Evolutionary conservation across 2,329 filamentous ascomycete genomes (phyloP), one percentile per base, ranked within the genome.

Genomic region (Xylariaceae sp.): DNA sequence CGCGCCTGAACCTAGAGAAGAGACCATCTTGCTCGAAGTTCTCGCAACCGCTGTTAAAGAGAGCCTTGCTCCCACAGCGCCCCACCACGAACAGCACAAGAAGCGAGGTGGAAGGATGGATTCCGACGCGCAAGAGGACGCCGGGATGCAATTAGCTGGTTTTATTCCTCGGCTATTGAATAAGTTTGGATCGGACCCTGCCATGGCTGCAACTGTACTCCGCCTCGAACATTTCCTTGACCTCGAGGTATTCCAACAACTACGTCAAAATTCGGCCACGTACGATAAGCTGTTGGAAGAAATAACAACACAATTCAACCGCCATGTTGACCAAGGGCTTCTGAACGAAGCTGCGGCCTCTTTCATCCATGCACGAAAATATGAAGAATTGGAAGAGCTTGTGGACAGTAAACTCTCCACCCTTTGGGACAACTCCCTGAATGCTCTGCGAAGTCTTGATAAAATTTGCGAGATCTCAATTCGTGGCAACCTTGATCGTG

Each of bases 111-210:
- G 79, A 39, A 80, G 78, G 37, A 72, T 79, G 17, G 81, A 88
- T 44, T 66, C 73, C 4, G 86, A 90, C 44, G 76, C 82, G 19
- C 85, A 88, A 48, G 89, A 95, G 55, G 81, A 85, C 37, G 83
- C 86, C 28, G 88, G 88, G 2, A 74, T 89, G 36, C 81, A 85
- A 52, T 74, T 98, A 29, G 87, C 89, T 8, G 73, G 77, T 29
- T 73, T 87, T 12, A 91, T 97, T 40, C 93, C 93, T 1, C 83
- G 81, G 49, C 77, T 98, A 2, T 71, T 98, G 38, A 95, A 85
- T 65, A 97, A 96, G 60, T 98, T 89, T 54, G 91, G 93, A 4
- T 87, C 90, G n/a, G 78, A 87, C 19, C 86, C 93, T 13, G 83
- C 86, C 55, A 90, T 91, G 18, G 89, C 90, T 2, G 87, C 89